Evolutionary conservation across 2,329 filamentous ascomycete genomes (phyloP).

Genomic region (Claviceps maximensis): DNA sequence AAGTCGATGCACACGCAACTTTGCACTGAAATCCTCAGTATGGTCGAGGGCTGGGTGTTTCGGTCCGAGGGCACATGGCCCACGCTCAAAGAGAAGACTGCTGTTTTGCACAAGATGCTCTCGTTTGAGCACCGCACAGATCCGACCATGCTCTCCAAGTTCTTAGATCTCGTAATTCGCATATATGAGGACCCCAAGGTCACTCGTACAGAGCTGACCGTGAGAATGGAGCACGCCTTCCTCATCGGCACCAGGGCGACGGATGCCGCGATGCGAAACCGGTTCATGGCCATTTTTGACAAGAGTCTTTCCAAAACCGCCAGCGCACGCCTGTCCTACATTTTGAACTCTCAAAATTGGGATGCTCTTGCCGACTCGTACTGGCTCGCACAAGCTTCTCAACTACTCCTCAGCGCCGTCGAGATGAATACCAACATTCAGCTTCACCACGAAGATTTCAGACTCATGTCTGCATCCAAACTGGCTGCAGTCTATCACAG

Average conservation of each 20-base stretch:
- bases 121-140: constrained; percentile 81
- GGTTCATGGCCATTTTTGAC: constrained; percentile 94
- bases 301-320: constrained; percentile 87
- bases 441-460: constrained; percentile 75
- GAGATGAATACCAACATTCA: constrained; percentile 72
- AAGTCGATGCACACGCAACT: constrained; percentile 79
- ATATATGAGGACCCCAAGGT: constrained; percentile 98
- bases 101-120: constrained; percentile 97
- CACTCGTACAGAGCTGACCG: constrained; percentile 85
- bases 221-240: constrained; percentile 96
- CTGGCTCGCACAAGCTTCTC: constrained; percentile 91
- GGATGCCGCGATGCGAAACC: constrained; percentile 91
- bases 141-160: constrained; percentile 76
- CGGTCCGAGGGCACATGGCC: constrained; percentile 89
- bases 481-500: constrained; percentile 61
- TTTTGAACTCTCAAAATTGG: constrained; percentile 90
- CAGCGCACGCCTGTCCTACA: constrained; percentile 76
- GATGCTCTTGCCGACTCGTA: constrained; percentile 89
- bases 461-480: constrained; percentile 57
- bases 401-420: constrained; percentile 80
- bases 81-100: constrained; percentile 96
- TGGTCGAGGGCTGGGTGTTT: constrained; percentile 96
- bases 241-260: constrained; percentile 85
- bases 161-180: constrained; percentile 87
- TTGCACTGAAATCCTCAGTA: constrained; percentile 82